phyloP scores from a whole-genome alignment of 345 rosid genomes.

The Brassica rapa region DNA sequence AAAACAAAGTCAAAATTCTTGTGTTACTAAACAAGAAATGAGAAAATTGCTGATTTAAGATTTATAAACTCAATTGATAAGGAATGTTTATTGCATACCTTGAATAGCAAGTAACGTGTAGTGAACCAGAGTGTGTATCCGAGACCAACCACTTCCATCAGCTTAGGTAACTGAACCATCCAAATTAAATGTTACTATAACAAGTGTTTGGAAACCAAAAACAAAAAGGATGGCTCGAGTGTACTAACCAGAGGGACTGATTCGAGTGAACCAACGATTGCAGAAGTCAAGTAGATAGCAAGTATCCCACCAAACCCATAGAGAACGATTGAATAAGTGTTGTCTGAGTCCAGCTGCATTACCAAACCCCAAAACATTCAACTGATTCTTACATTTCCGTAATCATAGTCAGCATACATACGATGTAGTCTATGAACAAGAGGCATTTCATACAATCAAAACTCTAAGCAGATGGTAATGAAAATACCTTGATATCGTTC shows the following conservation, averaged over 20 bases:
- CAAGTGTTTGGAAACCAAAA: not conserved
- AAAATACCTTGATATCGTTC: slow-evolving; percentile 59
- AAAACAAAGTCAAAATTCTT: not conserved
- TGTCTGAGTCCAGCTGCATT: slow-evolving; percentile 66
- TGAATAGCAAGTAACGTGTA: slow-evolving; percentile 71
- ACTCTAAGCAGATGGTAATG: not conserved
- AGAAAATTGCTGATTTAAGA: not conserved
- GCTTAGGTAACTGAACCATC: slow-evolving; percentile 66
- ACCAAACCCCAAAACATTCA: slow-evolving; percentile 15
- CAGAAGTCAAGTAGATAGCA: slow-evolving; percentile 60
- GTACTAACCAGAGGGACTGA: slow-evolving; percentile 78
- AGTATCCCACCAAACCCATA: slow-evolving; percentile 66
- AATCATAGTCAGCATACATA: not conserved
- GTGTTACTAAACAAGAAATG: not conserved
- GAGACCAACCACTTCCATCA: slow-evolving; percentile 90
- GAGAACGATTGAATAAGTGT: slow-evolving; percentile 54
- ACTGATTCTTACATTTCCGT: not conserved
- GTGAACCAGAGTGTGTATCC: slow-evolving; percentile 86
- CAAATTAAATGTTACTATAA: not conserved
- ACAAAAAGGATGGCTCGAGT: not conserved
- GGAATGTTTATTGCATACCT: slow-evolving; percentile 46
- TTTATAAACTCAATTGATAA: not conserved
- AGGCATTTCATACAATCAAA: not conserved
- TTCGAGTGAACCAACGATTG: slow-evolving; percentile 73
- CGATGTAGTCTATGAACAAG: not conserved